Evolutionary conservation across 2,329 filamentous ascomycete genomes (phyloP), one percentile per base, ranked within the genome.

Genomic region (Fusarium sp.): DNA sequence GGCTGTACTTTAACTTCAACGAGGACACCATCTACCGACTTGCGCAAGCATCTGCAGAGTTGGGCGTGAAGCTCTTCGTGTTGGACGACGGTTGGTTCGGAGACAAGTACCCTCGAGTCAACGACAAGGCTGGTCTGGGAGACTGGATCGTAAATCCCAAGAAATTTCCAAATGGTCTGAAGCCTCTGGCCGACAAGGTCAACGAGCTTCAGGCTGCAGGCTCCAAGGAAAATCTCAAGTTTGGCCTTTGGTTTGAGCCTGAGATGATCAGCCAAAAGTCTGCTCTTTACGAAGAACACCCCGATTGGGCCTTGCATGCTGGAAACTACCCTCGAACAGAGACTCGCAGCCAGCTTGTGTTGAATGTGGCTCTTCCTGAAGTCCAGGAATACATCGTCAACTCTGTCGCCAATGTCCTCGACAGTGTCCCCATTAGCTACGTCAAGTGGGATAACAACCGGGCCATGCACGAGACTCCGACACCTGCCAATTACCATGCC

Each of bases 371-470:
- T 0, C 81, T 92, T 0, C 85, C 86, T 0, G 89, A 91, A 69
- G 91, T 92, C 0, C 91, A 92, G 71, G 86, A 92, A 1, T 91
- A 87, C 68, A 88, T 92, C 76, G 91, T 92, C 72, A 79, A 84
- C 0, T 84, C 86, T 0, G 83, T 93, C 5, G 86, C 89, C 3
- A 81, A 84, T 5, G 84, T 92, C 8, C 85, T 92, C 20, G 83
- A 87, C 52, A 86, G 83, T 2, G 86, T 87, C 0, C 82, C 88
- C 27, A 88, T 92, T 56, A 81, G 82, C 11, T 92, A 92, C 69
- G 86, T 93, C 69, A 93, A 93, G 74, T 92, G 91, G 91, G 91
- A 92, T 73, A 91, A 92, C 80, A 93, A 93, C 80, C 84, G 91
- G 6, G 90, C 87, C 1, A 90, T 92, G 52, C 89, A 92, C 76